These are phyloP conservation scores for Xylaria nigripes DNA, from an alignment of 495 filamentous ascomycete genomes.

Conservation along the genomic window DNA sequence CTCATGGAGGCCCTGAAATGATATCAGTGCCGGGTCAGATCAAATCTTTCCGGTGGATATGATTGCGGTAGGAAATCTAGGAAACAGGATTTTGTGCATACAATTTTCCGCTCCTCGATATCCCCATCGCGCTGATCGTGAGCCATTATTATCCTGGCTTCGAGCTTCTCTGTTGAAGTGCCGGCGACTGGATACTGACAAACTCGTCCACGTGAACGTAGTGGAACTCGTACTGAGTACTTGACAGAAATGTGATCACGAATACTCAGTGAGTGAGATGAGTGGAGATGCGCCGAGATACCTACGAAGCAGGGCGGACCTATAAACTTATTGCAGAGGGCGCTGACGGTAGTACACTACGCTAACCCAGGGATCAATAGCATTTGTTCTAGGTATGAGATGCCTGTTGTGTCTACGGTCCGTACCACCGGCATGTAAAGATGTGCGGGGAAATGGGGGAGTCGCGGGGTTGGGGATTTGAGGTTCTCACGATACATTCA, in stretches of 20 bases:
- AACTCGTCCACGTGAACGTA: neutral
- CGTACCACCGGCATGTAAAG: no score
- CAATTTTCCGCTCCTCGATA: neutral
- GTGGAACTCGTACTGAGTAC: neutral
- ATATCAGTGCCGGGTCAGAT: neutral
- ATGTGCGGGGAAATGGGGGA: no score
- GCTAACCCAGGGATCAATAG: no score
- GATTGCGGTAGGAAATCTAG: neutral
- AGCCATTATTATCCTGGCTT: neutral
- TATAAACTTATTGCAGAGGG: neutral
- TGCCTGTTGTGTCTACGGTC: no score
- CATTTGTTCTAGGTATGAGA: no score
- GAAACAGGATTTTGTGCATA: neutral
- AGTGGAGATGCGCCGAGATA: neutral
- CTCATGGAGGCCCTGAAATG: neutral
- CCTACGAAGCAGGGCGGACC: neutral
- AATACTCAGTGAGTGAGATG: no score
- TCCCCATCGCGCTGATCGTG: slow-evolving; percentile 2
- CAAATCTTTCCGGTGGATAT: neutral
- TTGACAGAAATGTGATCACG: no score
- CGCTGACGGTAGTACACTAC: no score
- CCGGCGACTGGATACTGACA: neutral
- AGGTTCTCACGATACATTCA: no score
- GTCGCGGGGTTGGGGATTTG: no score
- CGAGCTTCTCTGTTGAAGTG: neutral